Conservation (phyloP, 2,329 filamentous ascomycete genomes). For the Fusarium metavorans region DNA sequence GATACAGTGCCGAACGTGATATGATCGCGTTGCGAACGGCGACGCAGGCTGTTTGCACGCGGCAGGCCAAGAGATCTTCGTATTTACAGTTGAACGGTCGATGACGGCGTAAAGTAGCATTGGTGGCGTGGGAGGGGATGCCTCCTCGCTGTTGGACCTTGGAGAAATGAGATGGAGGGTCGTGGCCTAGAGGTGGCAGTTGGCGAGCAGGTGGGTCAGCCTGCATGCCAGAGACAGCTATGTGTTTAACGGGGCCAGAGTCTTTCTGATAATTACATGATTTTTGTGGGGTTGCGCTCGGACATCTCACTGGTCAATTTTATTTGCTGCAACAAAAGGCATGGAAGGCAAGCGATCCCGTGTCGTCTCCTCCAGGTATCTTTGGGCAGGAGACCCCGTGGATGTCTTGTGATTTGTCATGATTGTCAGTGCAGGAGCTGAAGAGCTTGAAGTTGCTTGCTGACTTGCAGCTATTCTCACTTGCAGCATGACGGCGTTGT, state of each 20-base stretch:
- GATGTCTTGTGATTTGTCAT: constrained; percentile 10
- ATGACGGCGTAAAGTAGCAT: constrained; percentile 31
- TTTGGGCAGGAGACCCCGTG: background rate
- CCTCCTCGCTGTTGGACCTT: background rate
- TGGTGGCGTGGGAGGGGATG: constrained; percentile 22
- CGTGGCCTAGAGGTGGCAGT: constrained; percentile 6
- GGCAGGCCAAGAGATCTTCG: constrained; percentile 8
- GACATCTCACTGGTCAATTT: constrained; percentile 24
- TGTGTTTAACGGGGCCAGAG: constrained; percentile 16
- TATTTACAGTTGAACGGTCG: constrained; percentile 9
- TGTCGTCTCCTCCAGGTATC: constrained; percentile 1
- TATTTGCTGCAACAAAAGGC: background rate
- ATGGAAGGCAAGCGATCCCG: constrained; percentile 23
- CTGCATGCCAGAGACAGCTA: constrained; percentile 28
- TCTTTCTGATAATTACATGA: constrained; percentile 24
- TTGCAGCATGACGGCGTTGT: constrained; percentile 15
- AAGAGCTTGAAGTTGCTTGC: background rate
- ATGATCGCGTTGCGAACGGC: constrained; percentile 5
- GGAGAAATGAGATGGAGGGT: constrained; percentile 14
- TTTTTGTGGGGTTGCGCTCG: constrained; percentile 35
- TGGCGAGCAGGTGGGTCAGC: constrained; percentile 8
- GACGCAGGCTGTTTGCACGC: constrained; percentile 9
- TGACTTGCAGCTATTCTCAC: constrained; percentile 13
- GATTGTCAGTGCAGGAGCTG: background rate
- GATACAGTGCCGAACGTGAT: constrained; percentile 37